Base-by-base conservation (phyloP, 2,329 filamentous ascomycete genomes). In the Colletotrichum ledebouriae region DNA sequence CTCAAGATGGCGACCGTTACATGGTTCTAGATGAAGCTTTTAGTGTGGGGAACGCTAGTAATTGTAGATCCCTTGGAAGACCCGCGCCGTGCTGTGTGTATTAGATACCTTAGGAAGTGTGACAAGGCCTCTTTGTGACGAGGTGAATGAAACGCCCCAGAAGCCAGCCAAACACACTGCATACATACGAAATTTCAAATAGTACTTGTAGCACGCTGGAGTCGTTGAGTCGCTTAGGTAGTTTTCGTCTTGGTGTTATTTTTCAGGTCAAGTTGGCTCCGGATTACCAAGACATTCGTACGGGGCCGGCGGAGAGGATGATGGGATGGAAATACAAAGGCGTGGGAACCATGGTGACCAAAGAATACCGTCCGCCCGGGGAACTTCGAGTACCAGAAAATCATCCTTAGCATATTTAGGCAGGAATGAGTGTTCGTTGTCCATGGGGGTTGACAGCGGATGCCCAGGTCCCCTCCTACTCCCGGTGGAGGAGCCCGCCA, bases 401-500 rank as follows among this genome's bases (percentile, higher is more conserved):
- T 37, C 42, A 20, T 1, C 13, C 11, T 47, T 12, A 17, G 20
- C 34, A 15, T 10, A 7, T 17, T 17, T 25, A 49, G 49, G 49
- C 39, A 62, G 17, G 57, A 33, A 61, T 20, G 13, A 22, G 4
- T 55, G 4, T 11, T 33, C 34, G 46, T 13, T 47, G 41, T 46
- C 13, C 15, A 44, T 13, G 17, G 17, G 49, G 46, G 59, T 13
- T 9, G 7, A 34, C n/a, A 53, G 6, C 25, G 25, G 25, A 25
- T 4, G 25, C 25, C 25, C 6, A 25, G 6, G 25, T 3, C 6
- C 50, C 50, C 42, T 37, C 33, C 50, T 25, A 57, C 53, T 46
- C 64, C 63, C 52, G 60, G 59, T 59, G 59, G 46, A 63, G 64
- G 37, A 11, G 46, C 11, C 64, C 53, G 59, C 33, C 58, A 44